A percentile compares a stretch with the other conserved stretches of the same genome.
phyloP scores from a whole-genome alignment of 441 rosid species.

The Populus tomentosa region DNA sequence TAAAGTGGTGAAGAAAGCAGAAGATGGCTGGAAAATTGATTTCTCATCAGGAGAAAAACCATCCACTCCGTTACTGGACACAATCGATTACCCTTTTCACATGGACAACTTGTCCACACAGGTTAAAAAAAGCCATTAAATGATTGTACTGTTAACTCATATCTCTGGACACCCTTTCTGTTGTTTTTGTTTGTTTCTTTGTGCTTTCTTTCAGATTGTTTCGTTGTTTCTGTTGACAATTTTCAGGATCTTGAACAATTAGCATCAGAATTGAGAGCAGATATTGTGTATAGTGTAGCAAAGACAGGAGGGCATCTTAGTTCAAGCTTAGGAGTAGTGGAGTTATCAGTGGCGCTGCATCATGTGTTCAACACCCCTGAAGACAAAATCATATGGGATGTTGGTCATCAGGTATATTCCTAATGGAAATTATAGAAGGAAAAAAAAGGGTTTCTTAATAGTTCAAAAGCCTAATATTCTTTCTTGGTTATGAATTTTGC shows the following conservation, averaged over 20 bases:
- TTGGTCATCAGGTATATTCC: conserved; percentile 68
- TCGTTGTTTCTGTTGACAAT: not conserved
- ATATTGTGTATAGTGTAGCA: conserved; percentile 51
- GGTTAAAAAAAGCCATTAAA: conserved; percentile 26
- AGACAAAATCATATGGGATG: conserved; percentile 75
- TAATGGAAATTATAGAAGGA: too few relatives aligned
- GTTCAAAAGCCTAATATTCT: not conserved
- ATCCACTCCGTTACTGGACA: conserved; percentile 61
- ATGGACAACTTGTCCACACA: conserved; percentile 56
- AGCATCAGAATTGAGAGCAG: conserved; percentile 69
- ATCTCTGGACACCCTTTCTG: not conserved
- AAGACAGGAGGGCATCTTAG: conserved; percentile 71
- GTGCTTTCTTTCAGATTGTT: not conserved
- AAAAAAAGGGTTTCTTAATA: not conserved
- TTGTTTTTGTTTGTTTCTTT: not conserved
- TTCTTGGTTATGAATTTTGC: conserved; percentile 17
- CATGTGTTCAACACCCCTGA: conserved; percentile 63
- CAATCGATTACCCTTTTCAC: conserved; percentile 56
- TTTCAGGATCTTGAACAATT: conserved; percentile 65
- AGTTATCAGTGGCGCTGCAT: conserved; percentile 58
- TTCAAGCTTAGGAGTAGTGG: conserved; percentile 67
- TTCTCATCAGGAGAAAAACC: conserved; percentile 46
- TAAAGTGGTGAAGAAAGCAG: conserved; percentile 29
- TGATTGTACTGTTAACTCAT: not conserved
- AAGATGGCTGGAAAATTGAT: conserved; percentile 39